Percentiles rank a stretch among this genome's conserved stretches.
Conservation (phyloP, 352 stramenopile species). For the Phytophthora tentaculata region DNA sequence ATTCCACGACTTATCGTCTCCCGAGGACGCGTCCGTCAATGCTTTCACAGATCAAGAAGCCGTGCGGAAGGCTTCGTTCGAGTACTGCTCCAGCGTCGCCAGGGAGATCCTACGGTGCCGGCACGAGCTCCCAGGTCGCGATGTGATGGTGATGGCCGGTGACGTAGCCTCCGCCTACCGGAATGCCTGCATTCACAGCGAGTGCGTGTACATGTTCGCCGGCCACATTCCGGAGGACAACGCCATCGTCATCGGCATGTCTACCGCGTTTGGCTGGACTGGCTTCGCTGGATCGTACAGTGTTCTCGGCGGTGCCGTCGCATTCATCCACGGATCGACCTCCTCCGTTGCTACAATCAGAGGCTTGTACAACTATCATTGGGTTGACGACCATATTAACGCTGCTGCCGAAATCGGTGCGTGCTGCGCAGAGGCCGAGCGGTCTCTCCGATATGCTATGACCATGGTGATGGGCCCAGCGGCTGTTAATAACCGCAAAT, state of each 20-base stretch:
- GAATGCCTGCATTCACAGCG: background rate
- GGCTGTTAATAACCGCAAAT: background rate
- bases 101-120: constrained; percentile 1
- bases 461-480: background rate
- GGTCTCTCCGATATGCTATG: background rate
- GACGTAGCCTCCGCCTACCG: background rate
- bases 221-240: background rate
- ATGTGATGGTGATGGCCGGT: background rate
- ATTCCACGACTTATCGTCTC: constrained; percentile 30
- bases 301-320: background rate
- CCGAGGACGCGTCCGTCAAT: constrained; percentile 17
- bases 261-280: background rate
- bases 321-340: background rate
- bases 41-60: background rate
- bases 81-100: background rate
- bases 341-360: no score
- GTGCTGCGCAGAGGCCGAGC: background rate
- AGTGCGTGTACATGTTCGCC: background rate
- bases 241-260: background rate
- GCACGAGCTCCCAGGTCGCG: background rate
- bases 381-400: background rate
- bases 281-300: background rate
- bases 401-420: background rate
- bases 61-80: constrained; percentile 7
- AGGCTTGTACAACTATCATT: background rate